These are phyloP conservation scores for Henckelia pumila DNA, from an alignment of 257 asterid genomes.

Conservation along the genomic window DNA sequence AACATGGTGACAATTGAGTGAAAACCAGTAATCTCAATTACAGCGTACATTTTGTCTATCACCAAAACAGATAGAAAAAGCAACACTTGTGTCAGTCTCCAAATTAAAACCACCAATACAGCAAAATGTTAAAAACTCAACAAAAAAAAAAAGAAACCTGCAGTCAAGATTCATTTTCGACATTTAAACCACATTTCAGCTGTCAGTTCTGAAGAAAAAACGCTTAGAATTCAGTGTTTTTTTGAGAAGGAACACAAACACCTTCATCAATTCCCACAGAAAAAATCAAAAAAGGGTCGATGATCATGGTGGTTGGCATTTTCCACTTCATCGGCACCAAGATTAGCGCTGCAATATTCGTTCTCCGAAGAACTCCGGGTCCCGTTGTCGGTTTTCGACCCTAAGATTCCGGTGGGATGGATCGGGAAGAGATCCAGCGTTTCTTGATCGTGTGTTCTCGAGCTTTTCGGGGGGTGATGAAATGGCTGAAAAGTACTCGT, in stretches of 20 bases:
- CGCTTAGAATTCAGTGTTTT: conserved; percentile 37
- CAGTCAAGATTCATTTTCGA: conserved; percentile 7
- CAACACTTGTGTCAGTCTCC: background rate
- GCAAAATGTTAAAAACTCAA: background rate
- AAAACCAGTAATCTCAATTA: no score
- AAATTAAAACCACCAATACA: background rate
- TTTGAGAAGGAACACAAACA: conserved; percentile 27
- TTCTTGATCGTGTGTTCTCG: conserved; percentile 34
- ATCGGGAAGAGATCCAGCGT: conserved; percentile 79
- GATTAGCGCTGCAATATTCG: background rate
- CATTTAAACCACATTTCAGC: conserved; percentile 14
- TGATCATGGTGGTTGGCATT: conserved; percentile 9
- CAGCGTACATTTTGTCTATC: background rate
- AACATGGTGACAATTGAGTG: no score
- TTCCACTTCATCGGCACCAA: conserved; percentile 18
- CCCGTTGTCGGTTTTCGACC: conserved; percentile 24
- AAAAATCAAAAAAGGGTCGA: conserved; percentile 53
- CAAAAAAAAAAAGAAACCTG: no score
- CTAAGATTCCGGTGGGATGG: conserved; percentile 64
- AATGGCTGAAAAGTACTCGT: conserved; percentile 17
- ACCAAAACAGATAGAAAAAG: background rate
- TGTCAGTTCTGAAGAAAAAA: conserved; percentile 29
- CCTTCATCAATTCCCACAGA: conserved; percentile 32
- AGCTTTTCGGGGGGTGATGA: conserved; percentile 15
- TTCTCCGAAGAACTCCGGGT: conserved; percentile 22